phyloP scores from a whole-genome alignment of 2,329 filamentous ascomycete species.

The Fusarium heterosporum region DNA sequence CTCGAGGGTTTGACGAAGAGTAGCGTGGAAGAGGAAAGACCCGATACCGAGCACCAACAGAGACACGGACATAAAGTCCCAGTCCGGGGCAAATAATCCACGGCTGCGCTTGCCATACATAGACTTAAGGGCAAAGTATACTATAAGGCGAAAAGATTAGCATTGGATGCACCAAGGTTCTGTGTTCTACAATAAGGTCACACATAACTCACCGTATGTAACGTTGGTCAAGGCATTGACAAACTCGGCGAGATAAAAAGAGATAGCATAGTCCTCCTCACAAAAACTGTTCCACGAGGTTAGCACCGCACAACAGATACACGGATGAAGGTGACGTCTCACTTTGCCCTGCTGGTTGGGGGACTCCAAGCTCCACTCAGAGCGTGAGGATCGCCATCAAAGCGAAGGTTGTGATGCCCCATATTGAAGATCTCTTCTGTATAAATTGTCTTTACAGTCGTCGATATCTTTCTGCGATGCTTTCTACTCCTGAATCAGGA shows the following conservation, averaged over 20 bases:
- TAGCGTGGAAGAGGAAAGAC: conserved; percentile 60
- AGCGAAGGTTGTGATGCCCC: conserved; percentile 54
- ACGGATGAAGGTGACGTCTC: conserved; percentile 22
- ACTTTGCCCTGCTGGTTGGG: conserved; percentile 57
- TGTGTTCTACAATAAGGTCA: conserved; percentile 14
- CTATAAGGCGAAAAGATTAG: conserved; percentile 43
- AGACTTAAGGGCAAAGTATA: conserved; percentile 56
- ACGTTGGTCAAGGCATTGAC: conserved; percentile 58
- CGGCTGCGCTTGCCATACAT: conserved; percentile 51
- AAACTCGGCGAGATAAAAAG: conserved; percentile 58
- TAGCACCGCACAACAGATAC: conserved; percentile 11
- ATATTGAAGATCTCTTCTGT: conserved; percentile 8
- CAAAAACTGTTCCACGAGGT: conserved; percentile 50
- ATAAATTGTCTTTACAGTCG: not conserved
- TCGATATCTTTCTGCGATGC: not conserved
- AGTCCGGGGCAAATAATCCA: conserved; percentile 48
- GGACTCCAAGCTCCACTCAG: conserved; percentile 54
- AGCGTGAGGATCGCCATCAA: conserved; percentile 51
- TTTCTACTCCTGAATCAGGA: not conserved
- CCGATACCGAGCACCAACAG: conserved; percentile 57
- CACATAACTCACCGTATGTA: conserved; percentile 55
- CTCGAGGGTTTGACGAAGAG: conserved; percentile 57
- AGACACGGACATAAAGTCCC: conserved; percentile 57
- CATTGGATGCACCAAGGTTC: not conserved
- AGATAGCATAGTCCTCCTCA: conserved; percentile 63